Evolutionary conservation across 495 filamentous ascomycete genomes (phyloP), one percentile per base, ranked within the genome.

Genomic region (Penicillium silybi): DNA sequence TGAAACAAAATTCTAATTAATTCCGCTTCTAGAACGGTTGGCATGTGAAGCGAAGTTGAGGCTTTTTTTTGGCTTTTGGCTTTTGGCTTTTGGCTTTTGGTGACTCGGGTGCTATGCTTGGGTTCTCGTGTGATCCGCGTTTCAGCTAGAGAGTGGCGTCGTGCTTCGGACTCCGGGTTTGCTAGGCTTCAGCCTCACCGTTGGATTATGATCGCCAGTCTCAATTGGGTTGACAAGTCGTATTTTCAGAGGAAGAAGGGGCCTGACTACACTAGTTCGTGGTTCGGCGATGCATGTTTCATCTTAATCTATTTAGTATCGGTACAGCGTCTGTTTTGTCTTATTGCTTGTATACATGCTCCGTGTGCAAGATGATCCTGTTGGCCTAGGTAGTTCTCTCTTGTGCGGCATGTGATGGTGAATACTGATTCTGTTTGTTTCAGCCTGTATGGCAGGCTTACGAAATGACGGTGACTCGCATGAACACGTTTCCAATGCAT

Each of bases 11-110:
- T 34, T 57, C 25, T 45, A 57, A 53, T 57, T 45, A 22, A 53
- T 53, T 53, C 50, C 40, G 41, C 44, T 57, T 52, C 49, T 57
- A 57, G 54, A 57, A 57, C 29, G 41, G 45, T 27, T 49, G 22
- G 32, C 54, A 57, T 53, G 54, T 57, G 54, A 57, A 57, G 11
- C 13, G n/a, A 32, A 15, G 1, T 48, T 40, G 19, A 39, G 13
- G 32, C 18, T 23, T 23, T 23, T 23, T 23, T 23, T 23, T 23
- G n/a, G n/a, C 6, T 18, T 22, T 40, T 32, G 29, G 23, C 44
- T 35, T 54, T 16, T 35, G 25, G 18, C 6, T 18, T 22, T 40
- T 32, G 29, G 23, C 44, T 35, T 54, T 16, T 35, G 25, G 18
- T 48, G 17, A 39, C 1, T 13, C 29, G 9, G 11, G 29, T 13